Evolutionary conservation across 2,329 filamentous ascomycete genomes (phyloP), one percentile per base, ranked within the genome.

Genomic region (Hypomyces rosellus): DNA sequence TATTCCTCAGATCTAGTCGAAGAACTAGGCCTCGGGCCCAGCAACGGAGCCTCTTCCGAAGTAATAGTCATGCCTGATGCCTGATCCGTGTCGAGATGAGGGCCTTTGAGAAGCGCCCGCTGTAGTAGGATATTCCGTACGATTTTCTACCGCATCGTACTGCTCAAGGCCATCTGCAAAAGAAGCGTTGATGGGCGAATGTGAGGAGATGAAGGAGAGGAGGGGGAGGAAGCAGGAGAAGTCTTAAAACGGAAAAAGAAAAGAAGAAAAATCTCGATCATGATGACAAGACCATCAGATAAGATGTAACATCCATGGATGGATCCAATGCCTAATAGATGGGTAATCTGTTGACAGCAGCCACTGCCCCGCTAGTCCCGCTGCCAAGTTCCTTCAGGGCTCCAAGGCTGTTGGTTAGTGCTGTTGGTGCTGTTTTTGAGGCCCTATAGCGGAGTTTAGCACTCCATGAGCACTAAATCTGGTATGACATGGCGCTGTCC

Each of bases 261-360:
- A 41, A 34, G 14, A 15, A 8, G 33, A 33, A 18, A 33, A 20
- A 38, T 11, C 34, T 42, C 9, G 15, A 5, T 20, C 30, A 37
- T 3, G n/a, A 16, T 2, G 22, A 38, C 12, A 14, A 18, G 18
- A 42, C 18, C 40, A 51, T 51, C 50, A 45, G 50, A 51, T 51
- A 51, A 51, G 50, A 51, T 48, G 45, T 16, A 39, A 47, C 41
- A 38, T 30, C n/a, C n/a, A n/a, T n/a, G n/a, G n/a, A n/a, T n/a
- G n/a, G n/a, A n/a, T n/a, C 20, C 20, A 20, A 20, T 20, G 20
- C 20, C 20, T 20, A 38, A 40, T 37, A 34, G 42, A 37, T 34
- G 45, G n/a, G n/a, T 18, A 38, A n/a, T 38, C 39, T 11, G 15
- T 33, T 44, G 40, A 48, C 48, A 46, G 48, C 48, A 50, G 36